A percentile compares a stretch with the other conserved stretches of the same genome.
These are phyloP conservation scores for Fagopyrum homotropicum DNA, from an alignment of 148 eudicot species.

Conservation along the genomic window DNA sequence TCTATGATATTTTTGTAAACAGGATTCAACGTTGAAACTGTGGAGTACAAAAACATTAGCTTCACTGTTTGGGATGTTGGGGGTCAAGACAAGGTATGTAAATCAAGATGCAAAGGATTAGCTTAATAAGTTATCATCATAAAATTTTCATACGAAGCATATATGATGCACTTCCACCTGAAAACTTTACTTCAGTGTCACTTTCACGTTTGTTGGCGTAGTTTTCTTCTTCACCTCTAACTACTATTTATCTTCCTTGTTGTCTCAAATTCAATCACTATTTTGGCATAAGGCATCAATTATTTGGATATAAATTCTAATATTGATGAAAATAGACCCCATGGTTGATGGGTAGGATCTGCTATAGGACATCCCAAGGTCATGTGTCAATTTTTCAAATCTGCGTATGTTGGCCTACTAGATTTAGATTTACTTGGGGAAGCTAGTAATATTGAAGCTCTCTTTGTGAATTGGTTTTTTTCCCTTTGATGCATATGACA, in stretches of 20 bases:
- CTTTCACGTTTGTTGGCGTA: too few relatives aligned
- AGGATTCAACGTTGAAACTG: constrained; percentile 63
- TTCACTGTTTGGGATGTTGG: constrained; percentile 17
- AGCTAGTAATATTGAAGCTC: not conserved
- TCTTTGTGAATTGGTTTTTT: too few relatives aligned
- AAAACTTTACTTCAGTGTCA: too few relatives aligned
- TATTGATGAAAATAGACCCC: not conserved
- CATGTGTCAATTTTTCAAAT: not conserved
- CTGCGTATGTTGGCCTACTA: not conserved
- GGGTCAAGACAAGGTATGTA: constrained; percentile 14
- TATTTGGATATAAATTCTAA: too few relatives aligned
- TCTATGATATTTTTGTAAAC: not conserved
- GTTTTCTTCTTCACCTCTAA: not conserved
- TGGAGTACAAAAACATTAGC: constrained; percentile 17
- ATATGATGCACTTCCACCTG: not conserved
- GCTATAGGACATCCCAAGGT: not conserved
- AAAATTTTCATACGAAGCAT: not conserved
- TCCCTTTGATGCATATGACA: not conserved
- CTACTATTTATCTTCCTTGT: not conserved
- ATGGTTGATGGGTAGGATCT: too few relatives aligned
- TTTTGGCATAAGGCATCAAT: not conserved
- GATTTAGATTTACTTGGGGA: not conserved
- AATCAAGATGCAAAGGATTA: not conserved
- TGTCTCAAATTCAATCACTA: not conserved
- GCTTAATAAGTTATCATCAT: too few relatives aligned